Percentiles rank a stretch among this genome's conserved stretches.
Evolutionary conservation across 2,329 filamentous ascomycete genomes (phyloP).

Genomic region (Fusarium pseudograminearum): DNA sequence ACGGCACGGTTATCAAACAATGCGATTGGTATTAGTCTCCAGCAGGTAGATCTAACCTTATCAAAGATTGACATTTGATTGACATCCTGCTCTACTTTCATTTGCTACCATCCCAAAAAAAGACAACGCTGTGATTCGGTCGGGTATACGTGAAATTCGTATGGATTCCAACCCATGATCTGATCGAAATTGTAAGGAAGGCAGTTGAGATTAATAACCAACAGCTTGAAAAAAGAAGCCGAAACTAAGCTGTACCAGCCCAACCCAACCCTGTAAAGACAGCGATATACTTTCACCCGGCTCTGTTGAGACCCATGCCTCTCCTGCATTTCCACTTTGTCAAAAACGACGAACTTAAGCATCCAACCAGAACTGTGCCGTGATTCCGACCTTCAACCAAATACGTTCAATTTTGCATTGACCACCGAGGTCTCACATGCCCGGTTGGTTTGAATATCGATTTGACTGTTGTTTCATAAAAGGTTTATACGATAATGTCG

Average conservation of each 20-base stretch:
- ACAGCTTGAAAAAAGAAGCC: background rate
- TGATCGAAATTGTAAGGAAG: background rate
- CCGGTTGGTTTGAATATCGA: background rate
- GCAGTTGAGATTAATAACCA: background rate
- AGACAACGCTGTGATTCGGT: background rate
- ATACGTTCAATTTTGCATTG: background rate
- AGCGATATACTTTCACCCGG: background rate
- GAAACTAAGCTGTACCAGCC: background rate
- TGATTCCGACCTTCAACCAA: slow-evolving; percentile 8
- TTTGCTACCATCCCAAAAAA: too few relatives aligned
- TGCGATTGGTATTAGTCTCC: background rate
- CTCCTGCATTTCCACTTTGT: background rate
- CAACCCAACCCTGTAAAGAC: background rate
- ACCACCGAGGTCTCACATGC: slow-evolving; percentile 27
- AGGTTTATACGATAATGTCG: background rate
- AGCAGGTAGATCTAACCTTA: background rate
- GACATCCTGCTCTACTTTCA: background rate
- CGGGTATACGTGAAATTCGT: background rate
- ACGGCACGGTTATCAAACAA: slow-evolving; percentile 4
- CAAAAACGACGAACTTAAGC: background rate
- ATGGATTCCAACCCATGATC: background rate
- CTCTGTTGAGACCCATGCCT: slow-evolving; percentile 1
- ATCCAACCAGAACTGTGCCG: slow-evolving; percentile 13
- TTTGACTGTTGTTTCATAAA: background rate
- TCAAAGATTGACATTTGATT: background rate